Conservation (phyloP, 2,329 filamentous ascomycete genomes). For the Ophiostoma montium region DNA sequence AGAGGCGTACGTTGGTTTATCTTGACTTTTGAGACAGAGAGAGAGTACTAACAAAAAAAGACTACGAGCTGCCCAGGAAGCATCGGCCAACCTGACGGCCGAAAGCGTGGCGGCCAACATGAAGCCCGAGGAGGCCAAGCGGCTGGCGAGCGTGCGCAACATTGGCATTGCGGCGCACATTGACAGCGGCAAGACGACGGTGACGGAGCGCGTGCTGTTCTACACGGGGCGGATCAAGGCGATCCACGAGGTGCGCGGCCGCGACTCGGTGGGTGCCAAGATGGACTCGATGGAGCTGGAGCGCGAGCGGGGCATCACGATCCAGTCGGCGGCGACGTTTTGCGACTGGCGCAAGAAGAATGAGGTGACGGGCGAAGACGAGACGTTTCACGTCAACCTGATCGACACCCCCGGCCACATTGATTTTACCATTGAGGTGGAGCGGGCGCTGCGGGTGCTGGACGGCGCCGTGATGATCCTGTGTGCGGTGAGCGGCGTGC, state of each 20-base stretch:
- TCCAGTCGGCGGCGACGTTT: conserved; percentile 95
- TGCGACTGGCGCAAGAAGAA: conserved; percentile 91
- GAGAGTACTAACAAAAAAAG: conserved; percentile 17
- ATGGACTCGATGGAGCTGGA: conserved; percentile 99
- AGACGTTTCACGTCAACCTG: conserved; percentile 94
- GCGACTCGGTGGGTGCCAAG: conserved; percentile 91
- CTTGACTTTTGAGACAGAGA: background rate
- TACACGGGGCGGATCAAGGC: conserved; percentile 95
- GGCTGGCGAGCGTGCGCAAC: conserved; percentile 74
- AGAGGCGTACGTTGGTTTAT: conserved; percentile 23
- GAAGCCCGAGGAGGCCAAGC: conserved; percentile 60
- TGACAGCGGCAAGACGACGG: conserved; percentile 95
- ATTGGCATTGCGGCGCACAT: conserved; percentile 99
- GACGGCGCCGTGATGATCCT: conserved; percentile 98
- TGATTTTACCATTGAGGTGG: conserved; percentile 97
- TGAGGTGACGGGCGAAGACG: conserved; percentile 52
- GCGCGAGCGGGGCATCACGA: conserved; percentile 96
- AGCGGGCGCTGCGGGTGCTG: conserved; percentile 83
- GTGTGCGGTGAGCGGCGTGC: conserved; percentile 91
- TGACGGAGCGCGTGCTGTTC: conserved; percentile 90
- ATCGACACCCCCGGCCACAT: conserved; percentile 98
- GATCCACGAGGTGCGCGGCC: conserved; percentile 92
- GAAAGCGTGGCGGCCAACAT: conserved; percentile 63
- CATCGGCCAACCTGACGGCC: conserved; percentile 34
- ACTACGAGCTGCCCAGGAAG: conserved; percentile 39